Evolutionary conservation across 2,329 filamentous ascomycete species (phyloP), one percentile per base, ranked within the genome.

Genomic region (Epichloe hybrida): DNA sequence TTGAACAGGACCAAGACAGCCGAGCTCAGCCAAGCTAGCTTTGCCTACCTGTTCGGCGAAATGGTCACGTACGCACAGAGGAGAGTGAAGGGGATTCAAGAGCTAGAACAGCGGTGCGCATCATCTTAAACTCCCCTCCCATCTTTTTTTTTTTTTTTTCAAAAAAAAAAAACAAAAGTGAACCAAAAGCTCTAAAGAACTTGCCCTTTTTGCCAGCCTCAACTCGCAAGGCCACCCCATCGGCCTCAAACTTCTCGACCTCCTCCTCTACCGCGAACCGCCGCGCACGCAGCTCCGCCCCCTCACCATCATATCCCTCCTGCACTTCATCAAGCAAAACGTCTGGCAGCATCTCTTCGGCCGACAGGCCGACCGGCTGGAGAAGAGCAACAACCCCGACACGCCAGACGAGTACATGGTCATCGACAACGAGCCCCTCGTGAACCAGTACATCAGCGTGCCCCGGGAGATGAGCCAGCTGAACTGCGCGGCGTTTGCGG

Each of bases 341-440:
- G 76, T 96, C 50, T 98, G 91, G 86, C 82, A 85, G 58, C 86
- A 95, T 67, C 84, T 98, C 46, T 98, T 98, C 68, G 83, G 81
- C 38, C 85, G 91, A 1, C 84, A 90, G 51, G 93, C 93, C 31
- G 91, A 97, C 70, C 86, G 88, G 17, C 81, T 98, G 52, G 93
- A 98, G 71, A 90, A 93, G 70, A 88, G 83, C 53, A 82, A 82
- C 50, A 84, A 87, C 61, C 83, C 86, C 8, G 80, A 83, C 49
- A 91, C 89, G 49, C 84, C 88, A 8, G 88, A 93, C 59, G 91
- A 97, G 72, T 98, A 97, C 74, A 97, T 98, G 91, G 93, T 98
- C 61, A 88, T 90, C 61, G 93, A 98, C 71, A 97, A 98, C 69
- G 93, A 97, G 66, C 93, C 93, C 93, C 76, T 97, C 48, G 91